A percentile compares a stretch with the other conserved stretches of the same genome.
These are phyloP conservation scores for Arbutus unedo DNA, from an alignment of 148 eudicot species.

Conservation along the genomic window DNA sequence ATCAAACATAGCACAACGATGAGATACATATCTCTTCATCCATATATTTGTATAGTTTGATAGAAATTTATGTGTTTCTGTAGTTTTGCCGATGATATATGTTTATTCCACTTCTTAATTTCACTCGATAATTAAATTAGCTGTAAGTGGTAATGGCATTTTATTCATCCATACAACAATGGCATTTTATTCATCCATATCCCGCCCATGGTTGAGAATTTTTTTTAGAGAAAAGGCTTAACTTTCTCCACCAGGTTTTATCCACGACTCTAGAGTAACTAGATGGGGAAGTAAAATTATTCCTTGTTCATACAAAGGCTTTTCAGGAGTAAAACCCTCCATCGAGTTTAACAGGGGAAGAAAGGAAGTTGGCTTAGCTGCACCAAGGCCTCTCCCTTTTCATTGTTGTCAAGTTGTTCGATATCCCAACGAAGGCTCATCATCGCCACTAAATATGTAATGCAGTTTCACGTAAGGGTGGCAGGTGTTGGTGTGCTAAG, in stretches of 20 bases:
- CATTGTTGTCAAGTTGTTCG: background rate
- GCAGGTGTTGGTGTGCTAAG: too few relatives aligned
- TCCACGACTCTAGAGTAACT: too few relatives aligned
- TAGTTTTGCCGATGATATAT: background rate
- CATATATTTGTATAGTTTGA: background rate
- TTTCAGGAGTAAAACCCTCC: background rate
- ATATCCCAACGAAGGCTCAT: background rate
- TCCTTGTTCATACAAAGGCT: too few relatives aligned
- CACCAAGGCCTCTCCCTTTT: background rate
- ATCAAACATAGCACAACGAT: slow-evolving; percentile 14
- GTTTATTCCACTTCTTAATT: background rate
- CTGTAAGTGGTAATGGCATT: background rate
- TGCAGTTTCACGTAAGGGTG: too few relatives aligned
- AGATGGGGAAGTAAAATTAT: too few relatives aligned
- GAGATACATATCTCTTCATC: background rate
- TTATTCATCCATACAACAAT: background rate
- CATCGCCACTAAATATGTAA: background rate
- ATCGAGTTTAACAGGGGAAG: background rate
- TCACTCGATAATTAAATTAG: background rate
- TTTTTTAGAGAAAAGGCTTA: too few relatives aligned
- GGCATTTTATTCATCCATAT: background rate
- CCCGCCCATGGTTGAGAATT: background rate
- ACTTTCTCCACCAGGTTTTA: too few relatives aligned
- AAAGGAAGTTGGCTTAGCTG: background rate
- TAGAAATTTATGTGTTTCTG: background rate